Evolutionary conservation across 2,329 filamentous ascomycete species (phyloP), one percentile per base, ranked within the genome.

Genomic region (Venturia nashicola): DNA sequence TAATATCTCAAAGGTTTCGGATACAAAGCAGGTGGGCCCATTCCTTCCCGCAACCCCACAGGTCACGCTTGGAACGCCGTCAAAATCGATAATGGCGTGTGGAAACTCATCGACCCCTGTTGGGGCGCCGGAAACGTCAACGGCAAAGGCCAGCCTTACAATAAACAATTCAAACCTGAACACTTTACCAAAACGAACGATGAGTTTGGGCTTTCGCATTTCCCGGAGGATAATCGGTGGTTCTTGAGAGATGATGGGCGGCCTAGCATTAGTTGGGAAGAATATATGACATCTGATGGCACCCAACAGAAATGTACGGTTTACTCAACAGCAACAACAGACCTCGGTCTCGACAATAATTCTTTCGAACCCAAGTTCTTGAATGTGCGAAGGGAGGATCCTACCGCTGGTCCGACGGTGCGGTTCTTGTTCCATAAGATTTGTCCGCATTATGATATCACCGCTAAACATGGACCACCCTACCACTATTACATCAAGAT

Each of bases 61-160:
- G 80, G 84, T 0, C 93, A 97, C 74, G 93, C 94, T 0, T 97
- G 94, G 94, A 97, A 96, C 71, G 92, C 89, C 0, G 90, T 97
- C 7, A 83, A 85, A 61, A 91, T 97, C 65, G 93, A 97, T 69
- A 83, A 86, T 34, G 90, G 90, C 2, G 83, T 86, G 67, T 97
- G 93, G 93, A 96, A 97, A 75, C 82, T 97, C 1, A 77, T 97
- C 60, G 94, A 99, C 71, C 76, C 88, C 0, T 97, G 93, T 72
- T 99, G 94, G 94, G 94, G 94, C 46, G 90, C 93, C 0, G 93
- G 93, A 1, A 79, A 84, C 66, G 75, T 96, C 9, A 75, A 79
- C 54, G 78, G 77, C 1, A 66, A 73, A 71, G 79, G 78, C 18
- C 75, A 81, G 32, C 74, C 78, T 1, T 97, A 91, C 76, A 82